These are phyloP conservation scores for Trifolium fragiferum DNA, from an alignment of 306 rosid species.

Conservation along the genomic window DNA sequence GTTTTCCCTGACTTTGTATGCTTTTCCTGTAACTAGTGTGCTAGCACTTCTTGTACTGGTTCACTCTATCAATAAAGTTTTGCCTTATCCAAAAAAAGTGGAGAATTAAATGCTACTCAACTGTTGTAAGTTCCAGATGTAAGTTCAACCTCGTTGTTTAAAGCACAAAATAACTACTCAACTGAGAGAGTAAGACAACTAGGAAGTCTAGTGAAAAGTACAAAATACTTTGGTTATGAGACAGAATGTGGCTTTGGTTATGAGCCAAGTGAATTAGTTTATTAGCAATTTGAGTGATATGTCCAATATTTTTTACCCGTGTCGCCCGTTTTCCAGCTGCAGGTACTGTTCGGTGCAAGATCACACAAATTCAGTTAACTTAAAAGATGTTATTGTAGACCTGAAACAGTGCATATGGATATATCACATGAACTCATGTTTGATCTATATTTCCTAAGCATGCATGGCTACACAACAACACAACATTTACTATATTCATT, in stretches of 20 bases:
- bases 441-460: constrained; percentile 1
- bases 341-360: constrained; percentile 72
- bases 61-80: no score
- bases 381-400: constrained; percentile 20
- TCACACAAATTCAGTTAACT: constrained; percentile 35
- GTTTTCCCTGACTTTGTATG: no score
- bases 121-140: no score
- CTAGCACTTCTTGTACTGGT: no score
- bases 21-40: no score
- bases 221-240: constrained; percentile 26
- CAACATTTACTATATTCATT: no score
- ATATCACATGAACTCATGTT: constrained; percentile 24
- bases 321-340: constrained; percentile 69
- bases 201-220: constrained; percentile 1
- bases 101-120: no score
- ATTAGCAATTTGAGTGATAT: constrained; percentile 75
- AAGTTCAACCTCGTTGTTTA: constrained; percentile 22
- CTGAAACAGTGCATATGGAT: background rate
- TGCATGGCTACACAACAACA: no score
- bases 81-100: no score
- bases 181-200: constrained; percentile 8
- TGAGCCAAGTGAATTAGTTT: constrained; percentile 77
- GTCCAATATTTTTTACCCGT: constrained; percentile 86
- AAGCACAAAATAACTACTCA: constrained; percentile 6
- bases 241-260: constrained; percentile 60